A percentile compares a stretch with the other conserved stretches of the same genome.
Evolutionary conservation across 495 filamentous ascomycete genomes (phyloP).

Genomic region (Margaritispora aquatica): DNA sequence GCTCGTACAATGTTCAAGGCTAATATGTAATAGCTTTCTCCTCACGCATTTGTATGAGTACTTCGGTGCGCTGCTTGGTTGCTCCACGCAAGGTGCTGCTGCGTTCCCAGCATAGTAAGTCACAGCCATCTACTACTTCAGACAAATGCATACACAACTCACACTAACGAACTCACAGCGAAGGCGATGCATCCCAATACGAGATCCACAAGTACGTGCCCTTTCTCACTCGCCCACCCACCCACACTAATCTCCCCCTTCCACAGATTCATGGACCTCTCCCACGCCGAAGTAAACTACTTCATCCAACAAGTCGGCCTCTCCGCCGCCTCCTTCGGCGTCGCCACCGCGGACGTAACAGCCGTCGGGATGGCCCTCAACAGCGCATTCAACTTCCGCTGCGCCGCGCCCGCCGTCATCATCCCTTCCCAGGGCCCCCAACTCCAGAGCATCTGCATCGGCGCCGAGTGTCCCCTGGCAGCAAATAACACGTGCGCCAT

Average conservation of each 20-base stretch:
- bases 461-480: constrained; percentile 30
- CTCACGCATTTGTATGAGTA: constrained; percentile 50
- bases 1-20: neutral
- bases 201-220: constrained; percentile 43
- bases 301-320: constrained; percentile 49
- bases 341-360: constrained; percentile 33
- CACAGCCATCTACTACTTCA: too few species aligned
- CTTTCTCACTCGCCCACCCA: too few species aligned
- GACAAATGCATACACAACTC: too few species aligned
- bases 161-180: too few species aligned
- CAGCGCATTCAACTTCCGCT: constrained; percentile 37
- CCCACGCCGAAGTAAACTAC: constrained; percentile 39
- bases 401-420: constrained; percentile 29
- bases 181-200: constrained; percentile 37
- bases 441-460: constrained; percentile 40
- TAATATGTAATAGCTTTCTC: constrained; percentile 33
- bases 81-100: constrained; percentile 33
- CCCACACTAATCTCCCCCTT: too few species aligned
- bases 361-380: constrained; percentile 34
- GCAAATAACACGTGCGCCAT: constrained; percentile 25
- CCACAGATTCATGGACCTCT: constrained; percentile 51
- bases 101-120: constrained; percentile 38
- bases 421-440: constrained; percentile 28
- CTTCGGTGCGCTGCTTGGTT: constrained; percentile 47
- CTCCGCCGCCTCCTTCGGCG: constrained; percentile 45